Base-by-base conservation (phyloP, 2,329 filamentous ascomycete species). In the Aureobasidium vineae region DNA sequence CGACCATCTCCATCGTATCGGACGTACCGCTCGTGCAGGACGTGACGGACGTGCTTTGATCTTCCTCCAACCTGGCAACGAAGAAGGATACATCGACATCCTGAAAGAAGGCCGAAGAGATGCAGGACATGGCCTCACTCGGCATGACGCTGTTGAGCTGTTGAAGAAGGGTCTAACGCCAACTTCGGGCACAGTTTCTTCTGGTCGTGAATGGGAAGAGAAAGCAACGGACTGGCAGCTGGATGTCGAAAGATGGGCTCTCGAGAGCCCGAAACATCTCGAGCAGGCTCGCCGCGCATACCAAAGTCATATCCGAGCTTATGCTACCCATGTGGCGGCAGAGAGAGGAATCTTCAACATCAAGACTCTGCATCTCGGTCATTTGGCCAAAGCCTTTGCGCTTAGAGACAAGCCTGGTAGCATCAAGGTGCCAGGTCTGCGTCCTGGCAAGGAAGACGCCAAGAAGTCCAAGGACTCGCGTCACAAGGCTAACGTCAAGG, bases 1-100 rank as follows among this genome's bases (percentile, higher is more conserved):
- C 68, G 95, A 99, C 76, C 95, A 99, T 76, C 85, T 97, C 8
- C 95, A 99, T 79, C 89, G 95, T 66, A 91, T 98, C 65, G 95
- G 95, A 65, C 90, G 95, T 76, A 99, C 95, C 13, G 95, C 95
- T 3, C 91, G 95, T 82, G 91, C 96, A 0, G 95, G 95, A 19
- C 89, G 91, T 6, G 86, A 94, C 13, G 95, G 95, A 33, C 88
- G 93, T 66, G 92, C 95, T 0, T 84, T 91, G 13, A 87, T 98
- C 28, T 98, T 98, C 82, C 85, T 99, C 16, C 87, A 93, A 67
- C 95, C 95, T 0, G 95, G 95, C 19, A 87, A 87, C 66, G 95
- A 99, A 77, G 95, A 99, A 78, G 91, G 90, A 65, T 99, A 99
- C 76, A 88, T 97, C 45, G 83, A 88, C 2, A 82, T 94, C 1